Evolutionary conservation across 768 basidiomycete species (phyloP), one percentile per base, ranked within the genome.

Genomic region (Lentinula guzmanii): DNA sequence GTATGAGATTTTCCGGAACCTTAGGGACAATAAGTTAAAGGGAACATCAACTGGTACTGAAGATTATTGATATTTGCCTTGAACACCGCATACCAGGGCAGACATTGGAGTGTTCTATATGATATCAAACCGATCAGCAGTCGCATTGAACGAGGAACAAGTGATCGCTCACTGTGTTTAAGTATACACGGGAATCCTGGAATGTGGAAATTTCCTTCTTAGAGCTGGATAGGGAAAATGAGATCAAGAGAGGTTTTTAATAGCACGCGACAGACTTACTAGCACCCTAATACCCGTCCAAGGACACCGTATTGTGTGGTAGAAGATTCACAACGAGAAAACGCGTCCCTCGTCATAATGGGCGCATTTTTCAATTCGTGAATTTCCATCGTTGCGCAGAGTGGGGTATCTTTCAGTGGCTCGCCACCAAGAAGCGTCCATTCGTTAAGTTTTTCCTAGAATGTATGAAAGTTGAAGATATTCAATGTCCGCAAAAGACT

Each of bases 1-100:
- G 86, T 89, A 55, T 91, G 89, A 0, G 87, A 89, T 66, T 91
- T 90, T 8, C 89, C 89, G 0, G 88, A 86, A 0, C 89, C 87
- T 79, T 43, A 18, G 34, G 53, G 31, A 11, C 45, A 60, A 37
- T 31, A 4, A 48, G 51, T n/a, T 34, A n/a, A 28, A 55, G 5
- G 2, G 21, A 13, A 5, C 16, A 6, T 15, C 53, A 5, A 34
- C 35, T 37, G 42, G 31, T 48, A 46, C 28, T 28, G 28, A 33
- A 35, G n/a, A 50, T 50, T 24, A 39, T 39, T 5, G 1, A 13
- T 18, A 48, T 63, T 24, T 53, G 75, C 78, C 80, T 74, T 90
- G 89, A 0, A 89, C 88, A 0, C 89, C 89, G 57, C 89, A 91
- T 2, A 90, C 80, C n/a, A 90, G 67, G 0, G 88, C 85, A 0